A percentile compares a stretch with the other conserved stretches of the same genome.
phyloP scores from a whole-genome alignment of 306 rosid genomes.

The Cicer judaicum region DNA sequence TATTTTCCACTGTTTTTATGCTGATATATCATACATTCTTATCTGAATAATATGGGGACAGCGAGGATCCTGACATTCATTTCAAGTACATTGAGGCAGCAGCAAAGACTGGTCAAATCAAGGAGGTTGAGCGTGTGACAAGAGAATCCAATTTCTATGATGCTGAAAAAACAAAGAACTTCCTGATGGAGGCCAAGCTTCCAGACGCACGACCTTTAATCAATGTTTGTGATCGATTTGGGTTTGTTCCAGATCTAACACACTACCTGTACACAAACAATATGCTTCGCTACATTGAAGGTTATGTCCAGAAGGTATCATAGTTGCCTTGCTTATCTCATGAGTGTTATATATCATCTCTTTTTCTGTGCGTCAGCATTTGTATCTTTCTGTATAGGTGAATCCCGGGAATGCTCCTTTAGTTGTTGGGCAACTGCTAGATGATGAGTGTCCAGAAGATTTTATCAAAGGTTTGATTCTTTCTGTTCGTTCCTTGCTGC shows the following conservation, averaged over 20 bases:
- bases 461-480: conserved; percentile 96
- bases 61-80: conserved; percentile 99
- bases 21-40: conserved; percentile 36
- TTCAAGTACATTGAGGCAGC: conserved; percentile 99
- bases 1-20: conserved; percentile 24
- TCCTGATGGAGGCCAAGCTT: conserved; percentile 96
- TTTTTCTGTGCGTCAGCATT: neutral
- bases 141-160: conserved; percentile 99
- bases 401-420: conserved; percentile 98
- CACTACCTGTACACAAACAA: conserved; percentile 93
- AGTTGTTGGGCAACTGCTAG: conserved; percentile 97
- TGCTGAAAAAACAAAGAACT: conserved; percentile 93
- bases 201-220: conserved; percentile 98
- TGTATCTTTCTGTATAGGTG: conserved; percentile 60
- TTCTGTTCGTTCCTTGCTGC: conserved; percentile 96
- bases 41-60: conserved; percentile 51
- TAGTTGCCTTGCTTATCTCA: conserved; percentile 10
- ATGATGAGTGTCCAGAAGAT: conserved; percentile 99
- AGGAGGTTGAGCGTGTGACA: conserved; percentile 98
- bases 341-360: conserved; percentile 24
- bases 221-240: conserved; percentile 97
- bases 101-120: conserved; percentile 98
- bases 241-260: conserved; percentile 98
- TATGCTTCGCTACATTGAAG: conserved; percentile 99
- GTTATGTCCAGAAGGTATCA: conserved; percentile 97